Evolutionary conservation across 192 early-diverging fungal species (phyloP), one percentile per base, ranked within the genome.

Genomic region (Coemansia pectinata): DNA sequence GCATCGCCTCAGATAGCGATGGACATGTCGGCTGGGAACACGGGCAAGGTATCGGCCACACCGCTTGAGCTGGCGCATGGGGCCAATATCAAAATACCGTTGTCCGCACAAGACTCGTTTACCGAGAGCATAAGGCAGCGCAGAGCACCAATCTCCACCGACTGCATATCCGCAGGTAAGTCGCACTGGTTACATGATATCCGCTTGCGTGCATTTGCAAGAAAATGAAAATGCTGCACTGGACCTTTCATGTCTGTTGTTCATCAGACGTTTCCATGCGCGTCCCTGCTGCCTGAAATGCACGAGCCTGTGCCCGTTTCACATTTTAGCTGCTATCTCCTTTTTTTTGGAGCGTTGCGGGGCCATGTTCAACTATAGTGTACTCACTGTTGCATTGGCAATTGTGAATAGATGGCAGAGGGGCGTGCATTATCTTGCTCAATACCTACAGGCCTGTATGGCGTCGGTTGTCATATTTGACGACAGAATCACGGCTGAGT

Each of bases 21-120:
- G 72, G 67, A 63, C 23, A 78, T 83, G 75, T 83, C 81, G 23
- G 81, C 81, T 38, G 72, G 69, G 14, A 83, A 83, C 72, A 69
- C 76, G 31, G 81, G 81, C 61, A 83, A 72, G 45, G 72, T 83
- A 5, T 61, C 72, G 11, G 40, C 66, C 12, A 74, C 76, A 17
- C 55, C 81, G 40, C 52, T 63, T 38, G 81, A 74, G 38, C 70
- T 83, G 29, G 81, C 70, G 23, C 81, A 83, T 29, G 59, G 67
- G 14, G 81, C 81, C 45, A 83, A 75, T 45, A 78, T 83, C 53
- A 83, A 83, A 31, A 71, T 83, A 10, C 81, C 81, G 19, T 66
- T 74, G 21, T 83, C 76, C 19, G 81, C 81, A n/a, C 75, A 72
- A 72, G 81, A 83, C 47, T 39, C 76, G 55, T 78, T 83, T 27